Percentiles rank a stretch among this genome's conserved stretches.
Conservation (phyloP, 2,329 filamentous ascomycete genomes). For the Chrysosphaeria jannelii region DNA sequence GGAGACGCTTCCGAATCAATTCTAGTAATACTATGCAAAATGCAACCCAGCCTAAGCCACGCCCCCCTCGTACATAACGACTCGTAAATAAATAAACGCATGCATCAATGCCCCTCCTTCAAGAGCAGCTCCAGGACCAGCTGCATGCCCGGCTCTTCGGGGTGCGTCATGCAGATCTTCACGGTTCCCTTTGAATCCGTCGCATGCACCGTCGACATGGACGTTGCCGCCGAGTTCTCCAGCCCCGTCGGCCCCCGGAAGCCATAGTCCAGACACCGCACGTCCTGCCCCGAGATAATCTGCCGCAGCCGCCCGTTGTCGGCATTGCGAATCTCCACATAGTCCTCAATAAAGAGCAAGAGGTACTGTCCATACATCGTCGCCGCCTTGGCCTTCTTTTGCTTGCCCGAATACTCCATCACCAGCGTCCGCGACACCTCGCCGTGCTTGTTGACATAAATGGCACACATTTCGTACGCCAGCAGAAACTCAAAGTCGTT, state of each 20-base stretch:
- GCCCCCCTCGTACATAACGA: too few species aligned
- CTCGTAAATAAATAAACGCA: too few species aligned
- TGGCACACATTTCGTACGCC: constrained; percentile 82
- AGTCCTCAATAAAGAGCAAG: constrained; percentile 80
- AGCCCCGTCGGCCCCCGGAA: constrained; percentile 27
- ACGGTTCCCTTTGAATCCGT: constrained; percentile 33
- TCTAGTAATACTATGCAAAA: too few species aligned
- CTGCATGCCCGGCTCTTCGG: constrained; percentile 55
- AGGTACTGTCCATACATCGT: constrained; percentile 82
- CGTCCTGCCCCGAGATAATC: constrained; percentile 75
- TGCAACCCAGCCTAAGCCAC: too few species aligned
- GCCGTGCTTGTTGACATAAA: constrained; percentile 95
- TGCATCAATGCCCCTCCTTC: constrained; percentile 80
- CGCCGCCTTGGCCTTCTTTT: constrained; percentile 46
- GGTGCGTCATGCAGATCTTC: constrained; percentile 89
- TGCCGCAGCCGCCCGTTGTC: constrained; percentile 83
- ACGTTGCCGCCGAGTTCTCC: constrained; percentile 8
- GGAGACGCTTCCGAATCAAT: too few species aligned
- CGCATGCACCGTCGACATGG: constrained; percentile 5
- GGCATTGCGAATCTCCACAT: constrained; percentile 88
- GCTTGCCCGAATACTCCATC: constrained; percentile 94
- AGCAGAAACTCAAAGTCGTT: constrained; percentile 79
- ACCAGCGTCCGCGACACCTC: constrained; percentile 82
- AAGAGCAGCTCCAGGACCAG: constrained; percentile 77
- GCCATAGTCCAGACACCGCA: constrained; percentile 71